phyloP scores from a whole-genome alignment of 1,284 basidiomycete genomes.

The Tremellales sp. region DNA sequence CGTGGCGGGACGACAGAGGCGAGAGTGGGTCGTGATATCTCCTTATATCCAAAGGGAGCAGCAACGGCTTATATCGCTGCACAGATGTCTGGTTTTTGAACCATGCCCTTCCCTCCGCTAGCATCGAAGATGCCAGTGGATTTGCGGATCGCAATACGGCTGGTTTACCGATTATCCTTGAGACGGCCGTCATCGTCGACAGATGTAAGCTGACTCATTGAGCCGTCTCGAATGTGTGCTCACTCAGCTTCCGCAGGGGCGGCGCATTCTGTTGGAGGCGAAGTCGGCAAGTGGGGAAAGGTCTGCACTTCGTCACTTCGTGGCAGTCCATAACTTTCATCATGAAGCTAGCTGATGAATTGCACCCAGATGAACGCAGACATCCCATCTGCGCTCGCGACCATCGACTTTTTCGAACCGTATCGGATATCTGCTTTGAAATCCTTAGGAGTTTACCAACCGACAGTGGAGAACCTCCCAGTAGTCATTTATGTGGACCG shows the following conservation, averaged over 20 bases:
- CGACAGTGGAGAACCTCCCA: conserved; percentile 25
- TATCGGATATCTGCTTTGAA: conserved; percentile 29
- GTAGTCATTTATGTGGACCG: conserved; percentile 40
- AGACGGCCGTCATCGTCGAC: conserved; percentile 44
- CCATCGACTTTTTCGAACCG: conserved; percentile 29
- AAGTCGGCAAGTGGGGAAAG: conserved; percentile 37
- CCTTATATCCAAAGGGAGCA: not conserved
- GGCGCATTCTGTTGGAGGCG: conserved; percentile 33
- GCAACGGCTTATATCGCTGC: not conserved
- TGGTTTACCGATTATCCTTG: conserved; percentile 36
- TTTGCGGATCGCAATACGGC: conserved; percentile 29
- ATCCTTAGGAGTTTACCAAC: conserved; percentile 18
- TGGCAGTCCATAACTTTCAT: too few relatives aligned
- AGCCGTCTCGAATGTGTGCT: not conserved
- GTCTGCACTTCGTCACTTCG: conserved; percentile 18
- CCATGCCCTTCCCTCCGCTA: conserved; percentile 29
- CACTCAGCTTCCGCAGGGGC: conserved; percentile 21
- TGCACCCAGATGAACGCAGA: conserved; percentile 38
- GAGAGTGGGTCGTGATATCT: conserved; percentile 23
- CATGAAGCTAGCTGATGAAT: not conserved
- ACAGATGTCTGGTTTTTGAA: conserved; percentile 40
- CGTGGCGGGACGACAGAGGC: conserved; percentile 36
- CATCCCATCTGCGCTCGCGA: conserved; percentile 20
- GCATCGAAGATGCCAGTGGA: conserved; percentile 34
- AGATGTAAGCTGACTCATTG: conserved; percentile 27